Evolutionary conservation across 1,139 yeast species (phyloP).

Genomic region (Candida sp.): DNA sequence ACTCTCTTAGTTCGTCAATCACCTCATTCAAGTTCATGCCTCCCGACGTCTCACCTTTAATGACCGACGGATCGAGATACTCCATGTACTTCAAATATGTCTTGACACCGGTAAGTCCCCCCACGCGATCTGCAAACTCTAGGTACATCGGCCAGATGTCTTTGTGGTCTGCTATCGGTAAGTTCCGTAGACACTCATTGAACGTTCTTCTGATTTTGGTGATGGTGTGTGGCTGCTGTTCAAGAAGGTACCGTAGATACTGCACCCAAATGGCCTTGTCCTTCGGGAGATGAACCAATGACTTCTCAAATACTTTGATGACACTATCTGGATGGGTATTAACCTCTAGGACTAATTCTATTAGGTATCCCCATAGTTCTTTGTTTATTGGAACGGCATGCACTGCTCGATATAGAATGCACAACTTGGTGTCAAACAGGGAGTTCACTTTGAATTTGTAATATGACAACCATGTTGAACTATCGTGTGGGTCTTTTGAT

Average conservation of each 20-base stretch:
- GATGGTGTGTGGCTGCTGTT: slow-evolving; percentile 36
- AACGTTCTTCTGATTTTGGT: slow-evolving; percentile 51
- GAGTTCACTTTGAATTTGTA: slow-evolving; percentile 31
- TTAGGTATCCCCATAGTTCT: slow-evolving; percentile 57
- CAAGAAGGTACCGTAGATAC: slow-evolving; percentile 52
- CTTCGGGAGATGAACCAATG: slow-evolving; percentile 32
- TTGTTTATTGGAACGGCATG: slow-evolving; percentile 49
- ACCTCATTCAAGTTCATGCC: slow-evolving; percentile 18
- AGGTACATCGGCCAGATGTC: slow-evolving; percentile 65
- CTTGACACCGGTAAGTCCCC: slow-evolving; percentile 43
- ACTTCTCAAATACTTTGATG: slow-evolving; percentile 48
- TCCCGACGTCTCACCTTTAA: slow-evolving; percentile 7
- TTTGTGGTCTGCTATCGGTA: slow-evolving; percentile 59
- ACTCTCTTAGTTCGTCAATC: slow-evolving; percentile 26
- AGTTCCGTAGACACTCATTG: slow-evolving; percentile 52
- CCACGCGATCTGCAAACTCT: slow-evolving; percentile 51
- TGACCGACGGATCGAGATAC: slow-evolving; percentile 20
- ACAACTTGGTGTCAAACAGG: slow-evolving; percentile 35
- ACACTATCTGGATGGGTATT: slow-evolving; percentile 33
- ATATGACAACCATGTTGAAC: slow-evolving; percentile 60
- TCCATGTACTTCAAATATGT: slow-evolving; percentile 51
- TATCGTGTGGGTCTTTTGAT: slow-evolving; percentile 43
- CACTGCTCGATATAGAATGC: slow-evolving; percentile 60
- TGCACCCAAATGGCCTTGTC: slow-evolving; percentile 61
- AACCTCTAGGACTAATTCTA: slow-evolving; percentile 44